These are phyloP conservation scores for Pseudofabraea citricarpa DNA, from an alignment of 2,329 filamentous ascomycete species.

Conservation along the genomic window DNA sequence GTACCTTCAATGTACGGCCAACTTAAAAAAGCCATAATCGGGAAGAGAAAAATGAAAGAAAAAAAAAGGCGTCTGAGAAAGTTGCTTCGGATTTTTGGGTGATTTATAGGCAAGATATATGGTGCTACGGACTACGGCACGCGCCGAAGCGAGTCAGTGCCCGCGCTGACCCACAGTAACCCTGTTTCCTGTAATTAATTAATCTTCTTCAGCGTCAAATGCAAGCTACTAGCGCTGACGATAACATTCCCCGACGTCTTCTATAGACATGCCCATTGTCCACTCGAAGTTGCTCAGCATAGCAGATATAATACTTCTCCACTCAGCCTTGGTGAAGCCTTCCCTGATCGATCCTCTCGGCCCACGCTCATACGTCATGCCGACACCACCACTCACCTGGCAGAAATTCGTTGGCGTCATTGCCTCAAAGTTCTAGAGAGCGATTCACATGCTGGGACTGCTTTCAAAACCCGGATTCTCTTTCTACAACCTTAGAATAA, in stretches of 20 bases:
- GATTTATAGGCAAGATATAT: background rate
- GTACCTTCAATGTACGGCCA: constrained; percentile 9
- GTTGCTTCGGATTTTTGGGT: background rate
- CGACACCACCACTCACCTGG: no score
- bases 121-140: background rate
- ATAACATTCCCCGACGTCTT: background rate
- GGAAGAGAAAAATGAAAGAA: background rate
- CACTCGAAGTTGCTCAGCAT: no score
- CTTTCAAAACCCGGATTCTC: no score
- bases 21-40: constrained; percentile 5
- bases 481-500: no score
- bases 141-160: background rate
- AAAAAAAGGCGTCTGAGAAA: background rate
- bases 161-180: background rate
- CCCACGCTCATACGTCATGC: no score
- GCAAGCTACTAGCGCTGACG: background rate
- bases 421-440: background rate
- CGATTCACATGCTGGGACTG: no score
- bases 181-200: background rate
- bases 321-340: no score
- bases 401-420: background rate
- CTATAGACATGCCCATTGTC: background rate
- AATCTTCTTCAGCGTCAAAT: background rate
- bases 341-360: no score
- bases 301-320: no score